phyloP scores from a whole-genome alignment of 1,284 basidiomycete species.

The Rhodotorula sp. region DNA sequence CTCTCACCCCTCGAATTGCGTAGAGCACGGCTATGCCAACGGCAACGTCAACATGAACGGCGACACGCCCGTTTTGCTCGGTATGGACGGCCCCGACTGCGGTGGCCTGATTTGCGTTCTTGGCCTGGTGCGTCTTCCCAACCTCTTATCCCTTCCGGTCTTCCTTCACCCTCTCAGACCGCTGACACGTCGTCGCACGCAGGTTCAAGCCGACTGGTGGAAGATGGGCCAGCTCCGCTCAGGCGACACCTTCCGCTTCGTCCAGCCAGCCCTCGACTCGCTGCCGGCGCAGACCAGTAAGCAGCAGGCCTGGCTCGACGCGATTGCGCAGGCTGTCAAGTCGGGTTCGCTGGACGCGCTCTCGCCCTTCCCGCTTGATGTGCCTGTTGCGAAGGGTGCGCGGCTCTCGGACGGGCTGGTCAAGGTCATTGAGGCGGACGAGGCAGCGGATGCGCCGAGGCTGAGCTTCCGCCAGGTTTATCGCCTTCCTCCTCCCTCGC shows the following conservation, averaged over 20 bases:
- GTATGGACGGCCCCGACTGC: constrained; percentile 63
- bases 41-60: constrained; percentile 67
- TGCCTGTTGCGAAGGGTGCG: background rate
- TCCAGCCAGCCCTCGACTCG: constrained; percentile 56
- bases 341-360: constrained; percentile 5
- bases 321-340: constrained; percentile 34
- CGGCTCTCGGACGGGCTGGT: constrained; percentile 15
- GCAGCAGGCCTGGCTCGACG: constrained; percentile 47
- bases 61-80: constrained; percentile 69
- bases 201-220: constrained; percentile 55
- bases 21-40: constrained; percentile 59
- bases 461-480: constrained; percentile 12
- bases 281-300: constrained; percentile 49
- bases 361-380: constrained; percentile 18
- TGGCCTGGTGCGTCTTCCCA: constrained; percentile 48
- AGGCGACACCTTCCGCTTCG: constrained; percentile 57
- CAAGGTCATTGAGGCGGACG: constrained; percentile 12
- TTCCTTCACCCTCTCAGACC: background rate
- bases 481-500: no score
- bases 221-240: constrained; percentile 65
- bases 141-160: background rate
- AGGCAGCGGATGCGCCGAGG: constrained; percentile 1
- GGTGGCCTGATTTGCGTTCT: constrained; percentile 29
- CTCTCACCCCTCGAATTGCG: constrained; percentile 69
- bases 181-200: background rate